Conservation (phyloP, 2,329 filamentous ascomycete species). For the Cercospora sp. region DNA sequence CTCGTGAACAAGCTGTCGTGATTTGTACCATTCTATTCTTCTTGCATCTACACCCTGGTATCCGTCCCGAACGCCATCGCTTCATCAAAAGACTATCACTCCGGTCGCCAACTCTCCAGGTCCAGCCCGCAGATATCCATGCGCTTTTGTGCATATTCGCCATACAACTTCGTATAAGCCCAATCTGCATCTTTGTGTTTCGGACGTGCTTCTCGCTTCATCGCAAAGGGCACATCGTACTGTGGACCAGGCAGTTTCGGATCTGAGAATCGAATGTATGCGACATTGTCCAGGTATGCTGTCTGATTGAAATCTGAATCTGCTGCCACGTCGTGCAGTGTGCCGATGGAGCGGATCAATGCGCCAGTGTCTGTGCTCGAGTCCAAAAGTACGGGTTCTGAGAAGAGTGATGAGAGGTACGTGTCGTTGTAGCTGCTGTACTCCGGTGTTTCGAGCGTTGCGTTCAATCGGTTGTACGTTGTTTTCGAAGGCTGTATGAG, state of each 20-base stretch:
- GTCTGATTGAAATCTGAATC: constrained; percentile 47
- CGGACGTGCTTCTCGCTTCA: constrained; percentile 46
- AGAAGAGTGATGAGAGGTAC: constrained; percentile 37
- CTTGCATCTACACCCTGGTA: background rate
- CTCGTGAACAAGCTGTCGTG: background rate
- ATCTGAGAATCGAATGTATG: constrained; percentile 51
- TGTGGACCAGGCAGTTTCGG: constrained; percentile 53
- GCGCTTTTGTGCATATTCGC: constrained; percentile 50
- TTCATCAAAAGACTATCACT: background rate
- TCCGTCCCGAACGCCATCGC: background rate
- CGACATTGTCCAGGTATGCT: constrained; percentile 44
- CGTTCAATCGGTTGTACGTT: constrained; percentile 23
- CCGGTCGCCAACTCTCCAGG: constrained; percentile 45
- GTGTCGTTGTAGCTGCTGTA: constrained; percentile 30
- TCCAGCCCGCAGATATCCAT: constrained; percentile 57
- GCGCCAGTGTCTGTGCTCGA: constrained; percentile 27
- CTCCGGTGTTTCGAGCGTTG: constrained; percentile 19
- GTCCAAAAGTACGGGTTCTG: constrained; percentile 32
- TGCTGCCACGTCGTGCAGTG: constrained; percentile 32
- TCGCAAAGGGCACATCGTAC: constrained; percentile 49
- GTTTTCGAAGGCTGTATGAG: constrained; percentile 32
- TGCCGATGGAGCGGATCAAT: constrained; percentile 36
- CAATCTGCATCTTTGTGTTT: constrained; percentile 48
- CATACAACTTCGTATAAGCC: constrained; percentile 53
- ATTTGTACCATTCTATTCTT: background rate